Conservation (phyloP, 768 basidiomycete genomes). For the Russula emetica region DNA sequence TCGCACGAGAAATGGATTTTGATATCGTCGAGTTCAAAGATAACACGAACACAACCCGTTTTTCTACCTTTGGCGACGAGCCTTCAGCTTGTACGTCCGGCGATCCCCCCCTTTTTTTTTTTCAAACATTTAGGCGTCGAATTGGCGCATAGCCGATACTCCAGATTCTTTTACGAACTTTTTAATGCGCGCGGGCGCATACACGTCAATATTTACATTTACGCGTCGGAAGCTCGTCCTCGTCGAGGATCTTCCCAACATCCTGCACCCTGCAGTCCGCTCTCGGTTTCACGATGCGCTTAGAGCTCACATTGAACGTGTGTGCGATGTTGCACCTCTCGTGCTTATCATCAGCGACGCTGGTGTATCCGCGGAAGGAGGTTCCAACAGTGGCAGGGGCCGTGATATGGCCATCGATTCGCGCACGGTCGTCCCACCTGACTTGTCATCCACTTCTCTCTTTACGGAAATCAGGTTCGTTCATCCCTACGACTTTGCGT, state of each 20-base stretch:
- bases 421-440: constrained; percentile 64
- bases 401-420: constrained; percentile 56
- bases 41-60: constrained; percentile 54
- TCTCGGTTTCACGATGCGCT: constrained; percentile 69
- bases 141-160: constrained; percentile 13
- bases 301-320: constrained; percentile 47
- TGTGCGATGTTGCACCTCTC: constrained; percentile 49
- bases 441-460: constrained; percentile 59
- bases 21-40: constrained; percentile 68
- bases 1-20: constrained; percentile 69
- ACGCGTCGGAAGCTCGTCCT: constrained; percentile 51
- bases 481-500: not conserved
- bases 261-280: constrained; percentile 68
- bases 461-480: constrained; percentile 77
- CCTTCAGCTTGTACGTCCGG: constrained; percentile 10
- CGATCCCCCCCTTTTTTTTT: not conserved
- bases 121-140: not conserved
- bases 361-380: constrained; percentile 65
- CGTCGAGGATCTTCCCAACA: constrained; percentile 88
- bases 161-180: constrained; percentile 68
- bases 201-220: constrained; percentile 47
- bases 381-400: constrained; percentile 47
- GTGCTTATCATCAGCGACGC: constrained; percentile 82
- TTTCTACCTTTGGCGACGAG: constrained; percentile 39
- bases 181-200: constrained; percentile 62